phyloP scores from a whole-genome alignment of 2,329 filamentous ascomycete genomes.

The Niveomyces coronatus region DNA sequence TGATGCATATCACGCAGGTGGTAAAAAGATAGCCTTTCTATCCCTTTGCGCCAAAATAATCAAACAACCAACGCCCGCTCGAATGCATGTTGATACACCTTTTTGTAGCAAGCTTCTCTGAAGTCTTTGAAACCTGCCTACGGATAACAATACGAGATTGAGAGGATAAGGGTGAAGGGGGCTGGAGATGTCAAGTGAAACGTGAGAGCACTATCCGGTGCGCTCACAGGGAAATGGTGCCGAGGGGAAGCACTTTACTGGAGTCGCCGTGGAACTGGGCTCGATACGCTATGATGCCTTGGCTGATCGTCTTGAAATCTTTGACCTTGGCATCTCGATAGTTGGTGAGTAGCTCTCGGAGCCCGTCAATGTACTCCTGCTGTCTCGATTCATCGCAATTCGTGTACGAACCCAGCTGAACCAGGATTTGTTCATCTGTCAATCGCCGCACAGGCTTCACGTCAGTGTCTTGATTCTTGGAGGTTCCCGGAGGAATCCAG shows the following conservation, averaged over 20 bases:
- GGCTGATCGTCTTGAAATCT: conserved; percentile 57
- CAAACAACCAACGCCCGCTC: too few relatives aligned
- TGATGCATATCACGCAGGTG: not conserved
- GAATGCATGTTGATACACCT: too few relatives aligned
- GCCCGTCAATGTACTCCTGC: conserved; percentile 50
- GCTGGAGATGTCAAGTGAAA: not conserved
- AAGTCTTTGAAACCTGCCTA: too few relatives aligned
- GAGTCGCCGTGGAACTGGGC: conserved; percentile 53
- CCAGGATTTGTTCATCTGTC: conserved; percentile 62
- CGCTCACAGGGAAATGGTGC: conserved; percentile 31
- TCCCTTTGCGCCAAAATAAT: not conserved
- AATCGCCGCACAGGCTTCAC: conserved; percentile 21
- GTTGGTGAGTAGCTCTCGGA: conserved; percentile 49
- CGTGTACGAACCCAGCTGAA: conserved; percentile 58
- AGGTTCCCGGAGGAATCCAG: conserved; percentile 12
- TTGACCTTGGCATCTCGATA: conserved; percentile 49
- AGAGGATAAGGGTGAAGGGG: not conserved
- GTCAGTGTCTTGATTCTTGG: conserved; percentile 40
- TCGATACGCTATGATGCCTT: conserved; percentile 57
- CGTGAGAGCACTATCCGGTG: too few relatives aligned
- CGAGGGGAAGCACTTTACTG: conserved; percentile 51
- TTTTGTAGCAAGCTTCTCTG: too few relatives aligned
- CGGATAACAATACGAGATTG: too few relatives aligned
- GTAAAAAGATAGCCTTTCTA: not conserved
- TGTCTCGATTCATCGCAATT: conserved; percentile 52